Base-by-base conservation (phyloP, 768 basidiomycete species). In the Boletus speciosus region DNA sequence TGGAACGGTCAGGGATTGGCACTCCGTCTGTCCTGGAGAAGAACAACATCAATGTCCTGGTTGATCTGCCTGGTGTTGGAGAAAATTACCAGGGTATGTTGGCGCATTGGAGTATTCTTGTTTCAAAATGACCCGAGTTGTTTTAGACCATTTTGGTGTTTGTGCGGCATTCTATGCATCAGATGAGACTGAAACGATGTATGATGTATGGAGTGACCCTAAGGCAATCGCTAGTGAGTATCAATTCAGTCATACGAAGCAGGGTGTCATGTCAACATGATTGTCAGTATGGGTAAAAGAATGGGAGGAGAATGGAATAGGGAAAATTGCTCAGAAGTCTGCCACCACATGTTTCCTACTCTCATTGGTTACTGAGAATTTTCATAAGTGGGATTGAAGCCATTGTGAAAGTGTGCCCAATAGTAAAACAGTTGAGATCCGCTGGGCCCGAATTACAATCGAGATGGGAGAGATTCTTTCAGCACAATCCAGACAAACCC, bases 61-160 rank as follows among this genome's bases (percentile, higher is more conserved):
- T 87, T 10, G 83, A 90, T 49, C 78, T 91, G 7, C 88, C 88
- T 5, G 87, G 85, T 7, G 90, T 94, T 0, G 90, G 90, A 11
- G 84, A 86, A 63, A 81, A 89, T 58, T 82, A 81, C 49, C 74
- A 78, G 58, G 83, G 82, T 79, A 48, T 39, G 68, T 59, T 11
- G 0, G 0, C 23, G 4, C 1, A 3, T 5, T 3, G 2, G 5
- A 1, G 5, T 9, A 1, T 8, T 2, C 37, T 37, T 4, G 4
- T 34, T n/a, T 36, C 19, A 34, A 6, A 14, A 7, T 25, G 25
- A 14, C 29, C 9, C 29, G 21, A 25, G 1, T 16, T 31, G 5
- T 29, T 32, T 21, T 32, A 5, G 55, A 77, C 72, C 72, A 73
- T 50, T 55, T 65, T 7, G 61, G 63, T 16, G 10, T 29, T 29